Evolutionary conservation across 495 filamentous ascomycete species (phyloP), one percentile per base, ranked within the genome.

Genomic region (Xylaria flabelliformis): DNA sequence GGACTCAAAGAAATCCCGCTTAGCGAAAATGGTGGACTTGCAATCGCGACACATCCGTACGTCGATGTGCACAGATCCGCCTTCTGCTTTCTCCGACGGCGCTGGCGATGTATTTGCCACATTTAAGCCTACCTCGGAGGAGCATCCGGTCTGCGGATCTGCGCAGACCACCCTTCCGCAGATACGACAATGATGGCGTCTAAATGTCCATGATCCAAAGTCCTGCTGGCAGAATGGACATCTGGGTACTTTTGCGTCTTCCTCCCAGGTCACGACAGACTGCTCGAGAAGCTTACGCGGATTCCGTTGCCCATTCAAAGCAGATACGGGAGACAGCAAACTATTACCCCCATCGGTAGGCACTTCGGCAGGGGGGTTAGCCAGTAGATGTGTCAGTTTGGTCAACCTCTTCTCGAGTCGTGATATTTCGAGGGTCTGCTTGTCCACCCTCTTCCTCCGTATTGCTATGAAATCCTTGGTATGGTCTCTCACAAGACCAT

Each of bases 181-280:
- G 79, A 97, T 89, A 67, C 96, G 89, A 79, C 96, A 99, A 79
- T 99, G 96, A 79, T 98, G 97, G 69, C 96, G 87, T 77, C 96
- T 88, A 74, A 97, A 95, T 1, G 93, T 89, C 84, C 97, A 97
- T 34, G 88, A 90, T 1, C 93, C 89, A 80, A 99, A 99, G 66
- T 97, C 93, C 75, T 98, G 96, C 75, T 94, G 91, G 75, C 96
- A 99, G 75, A 97, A 96, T 3, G 96, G 97, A 73, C 96, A 99
- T 59, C 89, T 89, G 5, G 85, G 65, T 26, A 99, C 94, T 56
- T 83, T 88, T 0, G 91, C 86, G 82, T 98, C 97, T 61, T 98
- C 96, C 79, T 99, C 92, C 96, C 96, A 99, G 17, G 90, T 91
- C 21, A 98, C 94, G 19, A 99, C 88, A 0, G 91, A 93, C 76